Conservation (phyloP, 345 rosid genomes). For the Eucalyptus paniculata region DNA sequence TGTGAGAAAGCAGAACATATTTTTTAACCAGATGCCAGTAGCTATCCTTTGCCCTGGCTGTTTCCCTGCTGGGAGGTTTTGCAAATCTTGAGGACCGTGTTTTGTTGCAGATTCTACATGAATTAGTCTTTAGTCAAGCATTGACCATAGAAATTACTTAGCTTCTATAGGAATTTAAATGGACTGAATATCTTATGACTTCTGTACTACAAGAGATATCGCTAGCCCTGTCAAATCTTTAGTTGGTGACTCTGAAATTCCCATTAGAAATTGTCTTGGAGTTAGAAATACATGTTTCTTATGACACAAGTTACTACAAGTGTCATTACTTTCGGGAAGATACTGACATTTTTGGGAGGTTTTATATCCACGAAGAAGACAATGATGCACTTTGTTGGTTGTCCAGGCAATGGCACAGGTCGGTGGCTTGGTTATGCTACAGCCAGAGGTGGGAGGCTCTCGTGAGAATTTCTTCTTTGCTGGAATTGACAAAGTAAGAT, state of each 20-base stretch:
- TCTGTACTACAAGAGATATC: background rate
- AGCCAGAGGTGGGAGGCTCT: slow-evolving; percentile 88
- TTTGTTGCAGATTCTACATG: background rate
- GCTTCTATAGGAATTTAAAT: background rate
- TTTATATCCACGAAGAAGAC: background rate
- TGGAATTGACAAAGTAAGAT: slow-evolving; percentile 87
- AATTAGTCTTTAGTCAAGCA: background rate
- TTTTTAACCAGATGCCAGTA: background rate
- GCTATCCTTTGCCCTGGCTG: background rate
- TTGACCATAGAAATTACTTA: background rate
- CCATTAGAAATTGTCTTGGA: background rate
- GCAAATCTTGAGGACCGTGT: background rate
- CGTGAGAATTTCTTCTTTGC: slow-evolving; percentile 79
- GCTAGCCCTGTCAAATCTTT: background rate
- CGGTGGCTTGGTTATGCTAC: slow-evolving; percentile 88
- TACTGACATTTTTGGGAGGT: background rate
- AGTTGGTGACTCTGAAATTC: background rate
- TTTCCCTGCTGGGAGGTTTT: background rate
- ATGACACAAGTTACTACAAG: background rate
- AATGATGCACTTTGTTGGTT: background rate
- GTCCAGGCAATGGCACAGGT: slow-evolving; percentile 95
- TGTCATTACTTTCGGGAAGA: background rate
- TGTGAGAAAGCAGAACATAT: background rate
- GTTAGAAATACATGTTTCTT: background rate
- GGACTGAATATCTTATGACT: background rate